phyloP scores from a whole-genome alignment of 805 yeast genomes.

The Kuraishia hungarica region DNA sequence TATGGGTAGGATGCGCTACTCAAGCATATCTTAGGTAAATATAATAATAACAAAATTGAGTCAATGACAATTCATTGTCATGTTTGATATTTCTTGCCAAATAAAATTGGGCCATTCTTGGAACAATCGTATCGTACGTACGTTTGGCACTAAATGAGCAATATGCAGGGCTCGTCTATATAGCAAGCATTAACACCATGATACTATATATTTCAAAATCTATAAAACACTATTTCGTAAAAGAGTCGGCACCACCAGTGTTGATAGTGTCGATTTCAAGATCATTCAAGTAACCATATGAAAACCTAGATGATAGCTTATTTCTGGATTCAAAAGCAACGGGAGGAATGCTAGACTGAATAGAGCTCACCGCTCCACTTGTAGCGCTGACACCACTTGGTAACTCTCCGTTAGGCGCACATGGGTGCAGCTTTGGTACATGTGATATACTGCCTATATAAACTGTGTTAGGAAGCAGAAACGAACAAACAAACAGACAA shows the following conservation, averaged over 20 bases:
- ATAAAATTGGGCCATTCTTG: no score
- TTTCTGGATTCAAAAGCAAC: constrained; percentile 39
- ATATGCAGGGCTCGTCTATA: neutral
- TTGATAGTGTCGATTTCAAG: constrained; percentile 69
- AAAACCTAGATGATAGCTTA: constrained; percentile 67
- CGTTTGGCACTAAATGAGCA: neutral
- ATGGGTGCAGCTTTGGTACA: neutral
- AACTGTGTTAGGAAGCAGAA: no score
- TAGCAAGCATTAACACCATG: neutral
- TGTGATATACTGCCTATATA: neutral
- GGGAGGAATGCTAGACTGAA: constrained; percentile 4
- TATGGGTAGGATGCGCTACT: neutral
- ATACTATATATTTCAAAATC: no score
- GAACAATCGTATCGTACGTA: no score
- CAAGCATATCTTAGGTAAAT: no score
- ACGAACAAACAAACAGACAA: no score
- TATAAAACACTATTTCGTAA: neutral
- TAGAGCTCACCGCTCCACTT: neutral
- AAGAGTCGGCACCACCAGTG: constrained; percentile 70
- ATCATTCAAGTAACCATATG: constrained; percentile 54
- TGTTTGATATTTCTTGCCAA: no score
- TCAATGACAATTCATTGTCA: no score
- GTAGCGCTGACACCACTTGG: neutral
- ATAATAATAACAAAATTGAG: no score
- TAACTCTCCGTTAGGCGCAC: neutral